Base-by-base conservation (phyloP, 441 rosid genomes). In the Populus hybrid region DNA sequence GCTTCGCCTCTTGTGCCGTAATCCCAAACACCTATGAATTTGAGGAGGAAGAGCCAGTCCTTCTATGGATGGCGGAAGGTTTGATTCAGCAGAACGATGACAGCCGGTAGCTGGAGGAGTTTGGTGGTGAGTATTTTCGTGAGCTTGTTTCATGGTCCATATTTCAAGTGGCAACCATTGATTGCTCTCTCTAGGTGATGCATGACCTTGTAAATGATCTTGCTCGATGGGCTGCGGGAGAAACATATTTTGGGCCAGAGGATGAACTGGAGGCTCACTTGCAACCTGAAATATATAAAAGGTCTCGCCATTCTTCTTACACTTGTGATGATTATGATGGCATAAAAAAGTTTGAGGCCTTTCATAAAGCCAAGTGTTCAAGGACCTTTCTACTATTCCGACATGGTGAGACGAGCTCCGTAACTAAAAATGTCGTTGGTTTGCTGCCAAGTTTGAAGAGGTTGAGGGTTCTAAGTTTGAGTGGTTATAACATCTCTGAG, bases 1-100 rank as follows among this genome's bases (percentile, higher is more conserved):
- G 85, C 36, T 80, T 80, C 26, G 68, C 71, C 1, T 83, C 70
- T 21, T 83, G 77, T 5, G 46, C 85, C 1, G 30, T 80, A 10
- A 69, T 79, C 20, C 83, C 78, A 2, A 73, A 50, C 18, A 70
- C 40, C 34, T 73, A 77, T 50, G 77, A 46, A 42, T 80, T 80
- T 63, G n/a, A 67, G 10, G 64, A 73, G 35, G 69, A 77, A 10
- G 64, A 83, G 50, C 21, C 72, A 23, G 65, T 75, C 59, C 64
- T 69, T 6, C 16, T 77, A 4, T 80, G 86, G 86, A 77, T 72
- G 79, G 73, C 70, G 0, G 50, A 70, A 21, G 73, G 75, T 23
- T 72, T 72, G 35, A 21, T 72, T 24, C 75, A 72, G 36, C 66
- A 20, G 5, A 35, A 3, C 12, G 12, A 46, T 8, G 65, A 28